A percentile compares a stretch with the other conserved stretches of the same genome.
phyloP scores from a whole-genome alignment of 163 green algal genomes.

The Coccomyxa subellipsoidea region DNA sequence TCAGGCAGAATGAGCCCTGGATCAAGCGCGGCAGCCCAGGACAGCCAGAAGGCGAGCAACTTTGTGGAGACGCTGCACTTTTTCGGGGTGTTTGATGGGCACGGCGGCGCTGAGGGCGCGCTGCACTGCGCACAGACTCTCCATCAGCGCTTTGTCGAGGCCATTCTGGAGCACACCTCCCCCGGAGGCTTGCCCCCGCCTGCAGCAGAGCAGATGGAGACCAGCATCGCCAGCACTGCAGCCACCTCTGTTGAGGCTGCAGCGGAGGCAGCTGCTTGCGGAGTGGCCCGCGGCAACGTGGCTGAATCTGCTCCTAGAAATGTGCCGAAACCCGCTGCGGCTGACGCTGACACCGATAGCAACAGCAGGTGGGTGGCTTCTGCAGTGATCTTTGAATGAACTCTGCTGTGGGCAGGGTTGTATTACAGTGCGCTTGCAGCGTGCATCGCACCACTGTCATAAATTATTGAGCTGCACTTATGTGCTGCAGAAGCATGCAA shows the following conservation, averaged over 20 bases:
- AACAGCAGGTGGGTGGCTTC: background rate
- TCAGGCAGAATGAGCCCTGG: background rate
- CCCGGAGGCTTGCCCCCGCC: background rate
- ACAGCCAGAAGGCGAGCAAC: background rate
- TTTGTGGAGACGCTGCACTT: constrained; percentile 85
- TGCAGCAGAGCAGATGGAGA: constrained; percentile 3
- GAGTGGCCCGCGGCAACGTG: background rate
- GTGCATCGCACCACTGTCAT: no score
- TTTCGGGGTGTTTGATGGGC: constrained; percentile 94
- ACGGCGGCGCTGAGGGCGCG: constrained; percentile 85
- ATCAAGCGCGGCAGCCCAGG: background rate
- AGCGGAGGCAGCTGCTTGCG: background rate
- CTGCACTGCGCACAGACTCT: constrained; percentile 79
- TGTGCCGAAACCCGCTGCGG: background rate
- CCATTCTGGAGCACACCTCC: constrained; percentile 37
- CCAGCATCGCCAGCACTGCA: background rate
- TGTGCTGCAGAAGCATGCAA: no score
- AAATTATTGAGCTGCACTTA: no score
- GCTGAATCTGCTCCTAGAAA: background rate
- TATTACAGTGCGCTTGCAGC: no score
- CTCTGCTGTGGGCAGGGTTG: no score
- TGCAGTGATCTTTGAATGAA: no score
- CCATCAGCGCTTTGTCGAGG: constrained; percentile 73
- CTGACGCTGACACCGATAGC: background rate
- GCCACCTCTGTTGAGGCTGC: background rate